Evolutionary conservation across 257 asterid genomes (phyloP), one percentile per base, ranked within the genome.

Genomic region (Mentha longifolia): DNA sequence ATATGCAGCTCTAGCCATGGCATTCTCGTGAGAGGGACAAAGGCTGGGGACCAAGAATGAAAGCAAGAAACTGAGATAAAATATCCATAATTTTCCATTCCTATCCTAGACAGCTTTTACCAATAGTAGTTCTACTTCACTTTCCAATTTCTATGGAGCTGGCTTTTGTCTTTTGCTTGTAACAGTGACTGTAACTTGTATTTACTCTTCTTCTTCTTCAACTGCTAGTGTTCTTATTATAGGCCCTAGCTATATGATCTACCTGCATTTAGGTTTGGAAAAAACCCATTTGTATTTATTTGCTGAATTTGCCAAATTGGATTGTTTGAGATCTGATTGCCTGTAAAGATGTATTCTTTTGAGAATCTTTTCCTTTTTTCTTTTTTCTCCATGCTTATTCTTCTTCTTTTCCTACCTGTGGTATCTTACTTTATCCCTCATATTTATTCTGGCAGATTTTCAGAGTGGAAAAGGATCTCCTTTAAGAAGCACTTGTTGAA

Each of bases 21-120:
- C 85, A 80, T 79, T 80, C 90, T 79, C 87, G 91, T 89, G 95
- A 89, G 84, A 84, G 61, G 62, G 95, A 87, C 91, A 73, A 80
- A 74, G 83, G 74, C 65, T 68, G 85, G 92, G 90, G 85, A 76
- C 89, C 86, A 63, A 52, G 73, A 71, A 25, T 4, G 60, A 74
- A 69, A 63, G 31, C 54, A 72, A 62, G 50, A 67, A 41, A 71
- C 63, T n/a, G 62, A 72, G 78, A 76, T 39, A 4, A 76, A 71
- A 55, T 57, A 74, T 63, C 71, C 37, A 39, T 8, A 55, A 7
- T 72, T 64, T 41, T 9, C 28, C 74, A 78, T 79, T 75, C 45
- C 62, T 75, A 73, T 63, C 61, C 68, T 9, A 58, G 49, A 13
- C 66, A 78, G 64, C 62, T 65, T 65, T 35, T n/a, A 41, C 59